phyloP scores from a whole-genome alignment of 352 stramenopile species.

The Phytophthora kernoviae region DNA sequence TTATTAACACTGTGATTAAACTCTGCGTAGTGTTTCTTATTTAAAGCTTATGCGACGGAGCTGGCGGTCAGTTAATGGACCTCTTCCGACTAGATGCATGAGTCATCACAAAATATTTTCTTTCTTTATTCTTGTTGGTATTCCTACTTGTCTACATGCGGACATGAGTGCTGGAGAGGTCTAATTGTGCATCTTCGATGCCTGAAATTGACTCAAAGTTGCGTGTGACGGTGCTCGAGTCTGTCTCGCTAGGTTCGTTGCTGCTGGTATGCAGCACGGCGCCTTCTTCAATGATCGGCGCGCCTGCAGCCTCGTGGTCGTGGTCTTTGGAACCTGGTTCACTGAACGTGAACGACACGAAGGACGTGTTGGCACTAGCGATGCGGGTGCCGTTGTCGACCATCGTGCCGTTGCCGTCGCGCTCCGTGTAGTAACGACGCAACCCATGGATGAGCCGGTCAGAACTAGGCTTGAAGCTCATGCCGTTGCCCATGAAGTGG shows the following conservation, averaged over 20 bases:
- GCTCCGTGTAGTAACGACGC: slow-evolving; percentile 32
- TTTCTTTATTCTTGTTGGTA: slow-evolving; percentile 6
- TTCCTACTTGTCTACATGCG: slow-evolving; percentile 31
- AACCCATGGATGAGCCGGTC: slow-evolving; percentile 54
- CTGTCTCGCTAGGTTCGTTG: slow-evolving; percentile 9
- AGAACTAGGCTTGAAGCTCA: slow-evolving; percentile 72
- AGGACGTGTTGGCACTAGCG: slow-evolving; percentile 45
- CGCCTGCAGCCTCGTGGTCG: slow-evolving; percentile 11
- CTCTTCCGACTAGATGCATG: too few species aligned
- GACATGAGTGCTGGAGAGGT: slow-evolving; percentile 41
- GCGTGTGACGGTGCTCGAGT: slow-evolving; percentile 31
- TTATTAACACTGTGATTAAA: slow-evolving; percentile 17
- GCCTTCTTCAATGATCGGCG: slow-evolving; percentile 38
- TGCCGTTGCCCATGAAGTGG: slow-evolving; percentile 78
- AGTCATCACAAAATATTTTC: not conserved
- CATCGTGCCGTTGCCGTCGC: slow-evolving; percentile 17
- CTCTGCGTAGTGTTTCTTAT: too few species aligned
- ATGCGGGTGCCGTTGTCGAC: slow-evolving; percentile 31
- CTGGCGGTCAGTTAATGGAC: too few species aligned
- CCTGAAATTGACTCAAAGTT: slow-evolving; percentile 54
- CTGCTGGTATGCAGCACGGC: slow-evolving; percentile 21
- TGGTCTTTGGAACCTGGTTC: slow-evolving; percentile 19
- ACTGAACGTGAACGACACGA: slow-evolving; percentile 48
- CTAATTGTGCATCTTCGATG: slow-evolving; percentile 36
- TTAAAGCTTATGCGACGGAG: too few species aligned